Base-by-base conservation (phyloP, 345 rosid genomes). In the Corchorus capsularis region DNA sequence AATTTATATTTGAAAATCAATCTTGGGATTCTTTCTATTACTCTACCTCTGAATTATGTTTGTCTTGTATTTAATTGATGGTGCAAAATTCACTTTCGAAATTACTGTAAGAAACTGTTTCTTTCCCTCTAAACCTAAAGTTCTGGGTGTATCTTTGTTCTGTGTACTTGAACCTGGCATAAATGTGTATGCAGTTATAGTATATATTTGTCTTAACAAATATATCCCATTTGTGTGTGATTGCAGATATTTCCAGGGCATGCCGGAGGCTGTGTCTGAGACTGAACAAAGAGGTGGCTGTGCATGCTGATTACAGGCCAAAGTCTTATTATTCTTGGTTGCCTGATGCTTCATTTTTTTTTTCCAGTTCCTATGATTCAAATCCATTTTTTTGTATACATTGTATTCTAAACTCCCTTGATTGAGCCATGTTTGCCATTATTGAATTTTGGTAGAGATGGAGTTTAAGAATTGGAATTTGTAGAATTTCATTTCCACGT, bases 261-360 rank as follows among this genome's bases (percentile, higher is more conserved):
- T 90, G 59, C 94, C 95, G 0, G 97, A 91, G 53, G 87, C 88
- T 50, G 89, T 82, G 49, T 79, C 93, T 0, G 97, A 91, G 83
- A 85, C 81, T n/a, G 98, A 91, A 81, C 98, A 91, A 81, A 83
- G 95, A 81, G 89, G 98, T 34, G 97, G 98, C 14, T 94, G 98
- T 74, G 89, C 98, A 35, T 94, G 98, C 81, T 94, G 87, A 94
- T 70, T 65, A 41, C 32, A 14, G 45, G 63, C 43, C 8, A 37
- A 50, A 37, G 61, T 49, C 34, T 6, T 19, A 2, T n/a, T 14
- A 43, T 53, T 77, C 12, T 35, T 66, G 73, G 19, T 54, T 22
- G 61, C 35, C 61, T 27, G 15, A 45, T 77, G 59, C 64, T 50
- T 77, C 70, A 34, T 50, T 69, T 75, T 82, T 78, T 52, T 22